Percentiles rank a stretch among this genome's conserved stretches.
These are phyloP conservation scores for Tricholoma terreum DNA, from an alignment of 768 basidiomycete species.

Conservation along the genomic window DNA sequence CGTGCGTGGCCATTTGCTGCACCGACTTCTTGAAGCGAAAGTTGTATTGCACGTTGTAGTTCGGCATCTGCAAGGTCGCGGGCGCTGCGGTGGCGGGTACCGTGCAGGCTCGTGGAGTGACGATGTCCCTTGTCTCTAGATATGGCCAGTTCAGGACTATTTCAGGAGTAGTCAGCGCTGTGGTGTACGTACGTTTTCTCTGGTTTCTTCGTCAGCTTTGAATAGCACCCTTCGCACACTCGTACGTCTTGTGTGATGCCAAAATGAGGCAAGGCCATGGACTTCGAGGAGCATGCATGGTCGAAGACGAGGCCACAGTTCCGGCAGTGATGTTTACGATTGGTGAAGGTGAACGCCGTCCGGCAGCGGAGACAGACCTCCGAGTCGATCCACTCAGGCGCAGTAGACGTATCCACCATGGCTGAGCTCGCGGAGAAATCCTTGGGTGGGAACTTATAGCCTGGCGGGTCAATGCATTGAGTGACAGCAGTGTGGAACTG, in stretches of 20 bases:
- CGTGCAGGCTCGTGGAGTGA: slow-evolving; percentile 52
- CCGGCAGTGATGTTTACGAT: slow-evolving; percentile 96
- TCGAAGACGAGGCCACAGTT: slow-evolving; percentile 98
- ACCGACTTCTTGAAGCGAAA: slow-evolving; percentile 79
- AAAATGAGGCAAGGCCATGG: slow-evolving; percentile 84
- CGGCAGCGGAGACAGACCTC: slow-evolving; percentile 93
- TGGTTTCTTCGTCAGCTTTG: slow-evolving; percentile 69
- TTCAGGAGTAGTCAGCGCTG: neutral
- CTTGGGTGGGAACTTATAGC: slow-evolving; percentile 83
- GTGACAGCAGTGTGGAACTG: neutral
- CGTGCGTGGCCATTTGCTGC: slow-evolving; percentile 44
- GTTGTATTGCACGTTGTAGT: slow-evolving; percentile 88
- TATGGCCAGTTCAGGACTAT: slow-evolving; percentile 3
- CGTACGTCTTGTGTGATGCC: slow-evolving; percentile 91
- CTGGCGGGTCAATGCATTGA: slow-evolving; percentile 31
- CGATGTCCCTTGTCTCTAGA: slow-evolving; percentile 48
- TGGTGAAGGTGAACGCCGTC: slow-evolving; percentile 88
- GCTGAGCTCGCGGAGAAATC: slow-evolving; percentile 71
- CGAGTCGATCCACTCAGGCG: slow-evolving; percentile 97
- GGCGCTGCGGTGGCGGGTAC: slow-evolving; percentile 50
- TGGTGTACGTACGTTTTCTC: slow-evolving; percentile 47
- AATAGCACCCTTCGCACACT: slow-evolving; percentile 88
- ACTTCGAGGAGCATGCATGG: slow-evolving; percentile 85
- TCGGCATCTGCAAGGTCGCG: slow-evolving; percentile 79
- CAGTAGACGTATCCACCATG: slow-evolving; percentile 88